Percentiles rank a stretch among this genome's conserved stretches.
phyloP scores from a whole-genome alignment of 73 alveolate genomes.

The Paramecium caudatum region DNA sequence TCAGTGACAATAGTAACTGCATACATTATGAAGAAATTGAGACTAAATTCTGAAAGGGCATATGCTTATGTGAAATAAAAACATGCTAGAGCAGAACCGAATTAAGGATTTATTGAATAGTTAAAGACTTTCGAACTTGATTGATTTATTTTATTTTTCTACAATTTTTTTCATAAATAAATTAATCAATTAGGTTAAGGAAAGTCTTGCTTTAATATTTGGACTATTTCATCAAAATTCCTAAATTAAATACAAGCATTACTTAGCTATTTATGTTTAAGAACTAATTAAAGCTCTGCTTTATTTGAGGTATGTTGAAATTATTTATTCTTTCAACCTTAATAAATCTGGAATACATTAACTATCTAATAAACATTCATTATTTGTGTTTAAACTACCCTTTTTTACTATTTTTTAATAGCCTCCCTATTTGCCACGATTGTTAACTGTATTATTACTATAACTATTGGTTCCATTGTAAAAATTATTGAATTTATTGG shows the following conservation, averaged over 20 bases:
- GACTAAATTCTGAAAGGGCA: slow-evolving; percentile 75
- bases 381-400: not conserved
- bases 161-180: no score
- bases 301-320: slow-evolving; percentile 2
- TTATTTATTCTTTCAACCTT: not conserved
- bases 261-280: slow-evolving; percentile 2
- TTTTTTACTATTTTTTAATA: slow-evolving; percentile 3
- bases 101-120: slow-evolving; percentile 77
- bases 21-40: slow-evolving; percentile 70
- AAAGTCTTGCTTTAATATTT: not conserved
- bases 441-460: not conserved
- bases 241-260: not conserved
- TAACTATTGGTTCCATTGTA: slow-evolving; percentile 44
- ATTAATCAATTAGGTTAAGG: not conserved
- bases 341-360: slow-evolving; percentile 13
- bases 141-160: no score
- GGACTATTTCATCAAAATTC: slow-evolving; percentile 12
- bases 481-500: not conserved
- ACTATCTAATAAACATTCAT: not conserved
- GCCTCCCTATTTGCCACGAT: not conserved
- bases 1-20: slow-evolving; percentile 80
- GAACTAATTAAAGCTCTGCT: slow-evolving; percentile 26
- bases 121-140: slow-evolving; percentile 62
- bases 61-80: slow-evolving; percentile 51
- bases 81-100: slow-evolving; percentile 76